Evolutionary conservation across 208 protist species (phyloP).

Genomic region (Crithidia bombi): DNA sequence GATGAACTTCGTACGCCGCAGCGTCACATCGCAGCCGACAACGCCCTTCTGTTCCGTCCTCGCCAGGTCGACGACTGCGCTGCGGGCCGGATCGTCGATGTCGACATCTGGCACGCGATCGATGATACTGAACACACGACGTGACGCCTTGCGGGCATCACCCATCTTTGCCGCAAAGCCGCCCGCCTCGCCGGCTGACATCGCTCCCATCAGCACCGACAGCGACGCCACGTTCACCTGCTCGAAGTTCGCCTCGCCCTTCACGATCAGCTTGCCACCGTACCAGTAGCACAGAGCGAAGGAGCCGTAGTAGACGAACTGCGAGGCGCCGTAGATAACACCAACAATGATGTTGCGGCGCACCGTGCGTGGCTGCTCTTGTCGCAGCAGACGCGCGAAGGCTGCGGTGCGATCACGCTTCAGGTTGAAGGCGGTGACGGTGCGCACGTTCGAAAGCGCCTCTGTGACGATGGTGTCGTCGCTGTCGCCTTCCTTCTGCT

Average conservation of each 20-base stretch:
- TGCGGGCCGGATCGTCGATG: conserved; percentile 20
- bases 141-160: conserved; percentile 49
- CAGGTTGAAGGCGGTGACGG: conserved; percentile 79
- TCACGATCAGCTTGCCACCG: conserved; percentile 67
- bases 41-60: conserved; percentile 6
- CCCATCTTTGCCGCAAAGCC: conserved; percentile 65
- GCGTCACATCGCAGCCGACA: conserved; percentile 52
- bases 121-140: conserved; percentile 79
- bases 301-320: conserved; percentile 67
- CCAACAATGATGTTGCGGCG: conserved; percentile 39
- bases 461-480: conserved; percentile 73
- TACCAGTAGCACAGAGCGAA: conserved; percentile 84
- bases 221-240: conserved; percentile 53
- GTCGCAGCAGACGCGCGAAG: conserved; percentile 28
- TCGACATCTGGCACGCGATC: conserved; percentile 77
- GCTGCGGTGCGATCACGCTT: conserved; percentile 40
- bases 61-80: conserved; percentile 43
- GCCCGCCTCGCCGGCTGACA: conserved; percentile 65
- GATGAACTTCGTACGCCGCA: conserved; percentile 60
- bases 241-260: conserved; percentile 69
- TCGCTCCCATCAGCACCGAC: conserved; percentile 67
- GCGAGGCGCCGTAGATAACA: conserved; percentile 50
- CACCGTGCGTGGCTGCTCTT: conserved; percentile 32
- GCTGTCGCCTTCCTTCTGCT: conserved; percentile 44
- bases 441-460: conserved; percentile 74